A percentile compares a stretch with the other conserved stretches of the same genome.
These are phyloP conservation scores for Colletotrichum chrysophilum DNA, from an alignment of 2,329 filamentous ascomycete genomes.

Conservation along the genomic window DNA sequence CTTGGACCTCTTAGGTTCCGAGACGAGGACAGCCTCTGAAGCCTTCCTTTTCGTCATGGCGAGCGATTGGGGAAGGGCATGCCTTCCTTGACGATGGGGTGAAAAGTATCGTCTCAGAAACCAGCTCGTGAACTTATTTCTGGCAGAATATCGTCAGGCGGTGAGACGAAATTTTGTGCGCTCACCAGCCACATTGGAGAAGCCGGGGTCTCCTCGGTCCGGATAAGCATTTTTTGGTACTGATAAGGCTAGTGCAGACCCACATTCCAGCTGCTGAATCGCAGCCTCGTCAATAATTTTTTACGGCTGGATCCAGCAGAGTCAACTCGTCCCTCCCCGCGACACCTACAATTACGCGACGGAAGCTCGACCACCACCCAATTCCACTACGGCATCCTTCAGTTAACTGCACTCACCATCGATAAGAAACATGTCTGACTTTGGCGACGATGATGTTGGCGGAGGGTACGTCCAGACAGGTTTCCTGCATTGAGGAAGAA, in stretches of 20 bases:
- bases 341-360: conserved; percentile 2
- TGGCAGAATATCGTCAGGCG: conserved; percentile 14
- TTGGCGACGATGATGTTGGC: conserved; percentile 62
- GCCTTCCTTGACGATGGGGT: not conserved
- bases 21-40: not conserved
- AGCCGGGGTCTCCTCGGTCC: conserved; percentile 12
- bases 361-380: not conserved
- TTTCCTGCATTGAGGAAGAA: not conserved
- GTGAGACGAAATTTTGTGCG: conserved; percentile 20
- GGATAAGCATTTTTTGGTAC: conserved; percentile 7
- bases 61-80: conserved; percentile 3
- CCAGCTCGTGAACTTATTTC: conserved; percentile 9
- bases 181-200: not conserved
- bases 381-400: not conserved
- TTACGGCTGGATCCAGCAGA: conserved; percentile 17
- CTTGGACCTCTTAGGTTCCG: conserved; percentile 4
- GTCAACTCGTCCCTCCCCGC: not conserved
- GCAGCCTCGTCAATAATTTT: conserved; percentile 26
- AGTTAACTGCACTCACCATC: not conserved
- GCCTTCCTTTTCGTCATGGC: conserved; percentile 21
- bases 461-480: conserved; percentile 14
- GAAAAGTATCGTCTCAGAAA: not conserved
- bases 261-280: not conserved
- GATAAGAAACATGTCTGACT: conserved; percentile 69
- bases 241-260: conserved; percentile 13